Evolutionary conservation across 2,329 filamentous ascomycete genomes (phyloP), one percentile per base, ranked within the genome.

Genomic region (Hypoxylon rubiginosum): DNA sequence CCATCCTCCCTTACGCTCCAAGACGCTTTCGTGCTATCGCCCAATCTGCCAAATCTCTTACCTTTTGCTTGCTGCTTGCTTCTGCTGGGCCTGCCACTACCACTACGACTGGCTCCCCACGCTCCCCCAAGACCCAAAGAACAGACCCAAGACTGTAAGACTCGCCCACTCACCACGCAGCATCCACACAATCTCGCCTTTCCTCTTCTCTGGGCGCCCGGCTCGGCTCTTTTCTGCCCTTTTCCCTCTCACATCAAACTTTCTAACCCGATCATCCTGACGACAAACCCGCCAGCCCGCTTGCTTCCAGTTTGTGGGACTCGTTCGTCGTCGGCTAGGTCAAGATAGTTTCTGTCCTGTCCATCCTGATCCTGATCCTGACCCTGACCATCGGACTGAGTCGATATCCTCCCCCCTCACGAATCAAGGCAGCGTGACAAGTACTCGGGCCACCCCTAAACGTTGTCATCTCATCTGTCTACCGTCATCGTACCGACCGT

Each of bases 21-120:
- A 66, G 62, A 51, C 60, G 51, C 59, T 52, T 39, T 62, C 51
- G 63, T 63, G 55, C 63, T 64, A 66, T 64, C 58, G 52, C 65
- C 65, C 66, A 70, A 70, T 70, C 62, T 68, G 60, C 65, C 66
- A 65, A 67, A 65, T 61, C 55, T 50, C 51, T 55, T 28, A 21
- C 48, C 9, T 36, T 15, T 30, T n/a, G 19, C 48, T 26, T n/a
- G 36, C 39, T 19, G 52, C 52, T 26, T 58, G 46, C 24, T 36
- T 19, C 56, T 58, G 48, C 39, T 46, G 34, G 4, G 4, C 8
- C 53, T 48, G 39, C 11, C 39, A 30, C 36, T 43, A 26, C 10
- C 10, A 5, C 41, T 43, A 15, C 53, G 32, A 57, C 56, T 66
- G 63, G 59, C 57, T 66, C 67, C 57, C 60, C 61, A 30, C 46